Percentiles rank a stretch among this genome's conserved stretches.
Conservation (phyloP, 352 stramenopile genomes). For the Phytophthora uliginosa region DNA sequence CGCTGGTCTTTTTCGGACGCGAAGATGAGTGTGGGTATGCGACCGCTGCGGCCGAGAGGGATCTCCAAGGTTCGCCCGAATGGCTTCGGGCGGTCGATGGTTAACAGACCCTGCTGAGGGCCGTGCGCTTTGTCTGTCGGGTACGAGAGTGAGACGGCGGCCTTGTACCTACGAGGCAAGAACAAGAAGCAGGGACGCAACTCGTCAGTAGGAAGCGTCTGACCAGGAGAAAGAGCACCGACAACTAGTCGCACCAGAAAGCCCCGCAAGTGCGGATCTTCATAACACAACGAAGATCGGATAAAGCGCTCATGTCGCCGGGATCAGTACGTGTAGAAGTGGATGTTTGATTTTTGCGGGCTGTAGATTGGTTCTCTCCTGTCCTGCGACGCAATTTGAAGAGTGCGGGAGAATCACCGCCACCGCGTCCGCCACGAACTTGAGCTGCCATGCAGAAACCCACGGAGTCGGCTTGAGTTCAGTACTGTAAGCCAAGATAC, state of each 20-base stretch:
- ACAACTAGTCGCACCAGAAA: slow-evolving; percentile 21
- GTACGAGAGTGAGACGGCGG: slow-evolving; percentile 18
- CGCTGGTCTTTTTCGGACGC: not conserved
- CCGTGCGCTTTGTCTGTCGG: not conserved
- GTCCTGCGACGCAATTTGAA: slow-evolving; percentile 13
- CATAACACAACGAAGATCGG: slow-evolving; percentile 20
- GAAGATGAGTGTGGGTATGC: slow-evolving; percentile 9
- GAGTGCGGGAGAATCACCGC: slow-evolving; percentile 16
- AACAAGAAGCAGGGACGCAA: slow-evolving; percentile 14
- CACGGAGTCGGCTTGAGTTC: too few species aligned
- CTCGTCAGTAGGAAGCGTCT: not conserved
- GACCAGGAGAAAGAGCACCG: not conserved
- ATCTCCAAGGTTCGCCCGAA: slow-evolving; percentile 17
- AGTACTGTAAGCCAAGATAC: slow-evolving; percentile 5
- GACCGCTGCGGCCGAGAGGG: slow-evolving; percentile 1
- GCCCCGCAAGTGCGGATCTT: slow-evolving; percentile 18
- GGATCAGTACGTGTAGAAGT: not conserved
- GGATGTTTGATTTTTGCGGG: not conserved
- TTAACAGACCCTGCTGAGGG: not conserved
- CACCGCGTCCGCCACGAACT: not conserved
- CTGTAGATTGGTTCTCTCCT: not conserved
- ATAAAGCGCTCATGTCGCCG: slow-evolving; percentile 9
- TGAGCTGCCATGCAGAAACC: not conserved
- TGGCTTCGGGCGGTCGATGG: slow-evolving; percentile 3
- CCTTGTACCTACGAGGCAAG: slow-evolving; percentile 12